Evolutionary conservation across 495 filamentous ascomycete species (phyloP).

Genomic region (Rhypophila decipiens): DNA sequence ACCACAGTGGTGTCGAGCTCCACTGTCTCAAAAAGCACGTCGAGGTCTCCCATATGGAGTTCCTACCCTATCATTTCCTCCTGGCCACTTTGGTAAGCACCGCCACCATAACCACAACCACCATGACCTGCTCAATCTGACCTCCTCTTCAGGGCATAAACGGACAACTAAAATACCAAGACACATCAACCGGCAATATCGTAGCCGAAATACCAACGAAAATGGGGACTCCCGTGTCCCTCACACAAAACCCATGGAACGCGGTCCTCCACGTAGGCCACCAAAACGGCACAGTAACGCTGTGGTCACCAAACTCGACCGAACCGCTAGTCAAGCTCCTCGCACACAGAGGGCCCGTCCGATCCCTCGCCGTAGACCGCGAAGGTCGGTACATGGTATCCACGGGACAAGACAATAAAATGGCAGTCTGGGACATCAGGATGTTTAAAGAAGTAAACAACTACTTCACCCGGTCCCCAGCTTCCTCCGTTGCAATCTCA

Average conservation of each 20-base stretch:
- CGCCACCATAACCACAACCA: too few relatives aligned
- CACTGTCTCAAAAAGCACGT: conserved; percentile 85
- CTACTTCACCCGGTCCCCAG: conserved; percentile 82
- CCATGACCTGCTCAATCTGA: too few relatives aligned
- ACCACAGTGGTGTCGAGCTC: conserved; percentile 77
- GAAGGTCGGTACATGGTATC: conserved; percentile 95
- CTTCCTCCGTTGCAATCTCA: conserved; percentile 78
- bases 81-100: conserved; percentile 71
- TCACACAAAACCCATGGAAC: conserved; percentile 84
- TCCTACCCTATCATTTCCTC: conserved; percentile 93
- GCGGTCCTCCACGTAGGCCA: conserved; percentile 87
- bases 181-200: conserved; percentile 84
- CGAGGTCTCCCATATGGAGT: conserved; percentile 92
- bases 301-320: conserved; percentile 92
- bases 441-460: conserved; percentile 88
- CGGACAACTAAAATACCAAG: conserved; percentile 87
- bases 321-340: conserved; percentile 86
- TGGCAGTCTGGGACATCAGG: conserved; percentile 94
- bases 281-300: conserved; percentile 85
- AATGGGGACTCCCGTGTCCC: conserved; percentile 73
- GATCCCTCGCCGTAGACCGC: conserved; percentile 76
- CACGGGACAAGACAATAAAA: conserved; percentile 81
- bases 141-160: conserved; percentile 55
- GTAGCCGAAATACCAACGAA: conserved; percentile 78
- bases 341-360: conserved; percentile 92